phyloP scores from a whole-genome alignment of 768 basidiomycete species.

The Podaxis sp. region DNA sequence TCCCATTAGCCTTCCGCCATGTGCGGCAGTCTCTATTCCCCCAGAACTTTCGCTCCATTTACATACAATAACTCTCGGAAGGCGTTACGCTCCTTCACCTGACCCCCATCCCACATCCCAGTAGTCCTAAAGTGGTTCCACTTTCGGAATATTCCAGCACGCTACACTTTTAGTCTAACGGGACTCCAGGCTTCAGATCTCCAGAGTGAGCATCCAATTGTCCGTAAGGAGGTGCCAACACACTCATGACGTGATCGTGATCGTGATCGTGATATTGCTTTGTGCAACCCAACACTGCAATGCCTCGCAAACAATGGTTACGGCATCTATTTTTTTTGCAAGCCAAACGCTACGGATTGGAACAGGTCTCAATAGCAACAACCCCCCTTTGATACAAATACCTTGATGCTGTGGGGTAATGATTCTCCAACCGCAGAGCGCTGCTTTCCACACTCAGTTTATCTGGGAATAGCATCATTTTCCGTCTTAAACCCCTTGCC shows the following conservation, averaged over 20 bases:
- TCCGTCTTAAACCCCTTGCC: neutral
- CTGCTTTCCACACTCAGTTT: no score
- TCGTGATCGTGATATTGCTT: neutral
- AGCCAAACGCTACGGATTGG: no score
- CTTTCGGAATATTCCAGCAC: conserved; percentile 3
- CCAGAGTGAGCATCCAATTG: neutral
- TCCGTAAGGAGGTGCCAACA: neutral
- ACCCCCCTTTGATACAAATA: neutral
- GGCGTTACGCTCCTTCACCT: conserved; percentile 5
- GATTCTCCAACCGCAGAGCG: no score
- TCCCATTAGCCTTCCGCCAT: conserved; percentile 4
- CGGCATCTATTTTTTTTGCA: no score
- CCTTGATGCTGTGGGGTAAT: no score
- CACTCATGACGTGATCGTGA: neutral
- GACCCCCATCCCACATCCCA: neutral
- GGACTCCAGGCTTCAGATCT: neutral
- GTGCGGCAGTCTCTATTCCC: conserved; percentile 1
- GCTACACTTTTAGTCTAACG: conserved; percentile 4
- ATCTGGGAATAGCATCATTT: neutral
- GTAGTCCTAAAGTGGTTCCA: neutral
- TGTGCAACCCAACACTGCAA: neutral
- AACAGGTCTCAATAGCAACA: neutral
- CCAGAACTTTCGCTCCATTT: conserved; percentile 5
- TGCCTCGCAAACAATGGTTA: no score
- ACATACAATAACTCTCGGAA: conserved; percentile 10